Evolutionary conservation across 2,329 filamentous ascomycete species (phyloP).

Genomic region (Biscogniauxia sp.): DNA sequence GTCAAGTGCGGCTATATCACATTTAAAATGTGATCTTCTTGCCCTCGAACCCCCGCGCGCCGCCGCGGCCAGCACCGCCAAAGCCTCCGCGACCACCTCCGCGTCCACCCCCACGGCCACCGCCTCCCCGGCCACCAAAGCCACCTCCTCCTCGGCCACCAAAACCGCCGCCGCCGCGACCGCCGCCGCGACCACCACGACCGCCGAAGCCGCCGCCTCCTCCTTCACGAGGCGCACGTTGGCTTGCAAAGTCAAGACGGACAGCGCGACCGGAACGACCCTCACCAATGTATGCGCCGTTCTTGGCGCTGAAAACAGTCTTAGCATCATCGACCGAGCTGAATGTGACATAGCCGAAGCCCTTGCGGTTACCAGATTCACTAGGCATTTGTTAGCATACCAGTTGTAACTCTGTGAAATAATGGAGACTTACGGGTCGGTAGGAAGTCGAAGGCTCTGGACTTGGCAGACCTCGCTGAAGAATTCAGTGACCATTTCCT

Average conservation of each 20-base stretch:
- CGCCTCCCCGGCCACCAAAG: slow-evolving; percentile 51
- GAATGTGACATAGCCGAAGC: slow-evolving; percentile 90
- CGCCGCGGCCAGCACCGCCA: slow-evolving; percentile 42
- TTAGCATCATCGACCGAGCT: slow-evolving; percentile 79
- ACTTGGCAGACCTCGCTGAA: slow-evolving; percentile 71
- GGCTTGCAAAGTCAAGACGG: slow-evolving; percentile 78
- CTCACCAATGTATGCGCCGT: slow-evolving; percentile 60
- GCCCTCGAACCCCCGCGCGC: slow-evolving; percentile 64
- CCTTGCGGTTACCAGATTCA: slow-evolving; percentile 82
- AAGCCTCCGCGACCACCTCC: slow-evolving; percentile 38
- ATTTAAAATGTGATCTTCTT: slow-evolving; percentile 67
- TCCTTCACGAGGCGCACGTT: slow-evolving; percentile 61
- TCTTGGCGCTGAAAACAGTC: slow-evolving; percentile 66
- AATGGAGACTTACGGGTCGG: slow-evolving; percentile 61
- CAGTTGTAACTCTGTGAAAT: background rate
- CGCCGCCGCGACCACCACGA: slow-evolving; percentile 51
- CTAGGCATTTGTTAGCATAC: slow-evolving; percentile 40
- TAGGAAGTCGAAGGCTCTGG: slow-evolving; percentile 81
- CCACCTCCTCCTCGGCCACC: slow-evolving; percentile 50
- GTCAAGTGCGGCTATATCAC: slow-evolving; percentile 38
- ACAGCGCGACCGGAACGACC: slow-evolving; percentile 71
- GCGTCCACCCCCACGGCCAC: slow-evolving; percentile 48
- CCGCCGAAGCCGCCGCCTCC: slow-evolving; percentile 48
- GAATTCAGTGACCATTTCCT: slow-evolving; percentile 70
- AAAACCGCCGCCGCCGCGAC: slow-evolving; percentile 44